Base-by-base conservation (phyloP, 2,329 filamentous ascomycete genomes). In the Monosporascus sp. region DNA sequence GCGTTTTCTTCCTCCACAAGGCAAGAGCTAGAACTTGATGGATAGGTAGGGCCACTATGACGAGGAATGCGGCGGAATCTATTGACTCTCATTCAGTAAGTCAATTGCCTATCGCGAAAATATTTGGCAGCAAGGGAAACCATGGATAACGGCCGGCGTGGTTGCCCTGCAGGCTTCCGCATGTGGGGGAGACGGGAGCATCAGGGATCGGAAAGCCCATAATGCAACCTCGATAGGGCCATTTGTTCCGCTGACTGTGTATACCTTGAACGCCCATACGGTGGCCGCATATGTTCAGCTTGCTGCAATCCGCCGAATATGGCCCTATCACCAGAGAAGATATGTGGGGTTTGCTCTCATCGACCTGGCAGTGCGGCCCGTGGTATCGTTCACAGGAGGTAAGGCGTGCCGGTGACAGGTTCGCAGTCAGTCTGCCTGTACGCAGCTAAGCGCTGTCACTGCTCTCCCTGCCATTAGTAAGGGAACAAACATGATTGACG, bases 141-240 rank as follows among this genome's bases (percentile, higher is more conserved):
- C 54, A 57, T 34, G 53, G 56, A 57, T n/a, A 55, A 34, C 11
- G 5, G 11, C 5, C 31, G 11, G 31, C 31, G 11, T 34, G 31
- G 11, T 34, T 11, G 11, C 11, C 31, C 14, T 34, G 31, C 11
- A 34, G 31, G 27, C 9, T 31, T 31, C 9, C 27, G 27, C 27
- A 31, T 31, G 9, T 2, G 27, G 27, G 3, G 31, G 31, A 6
- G 11, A 34, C 5, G 11, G 31, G 31, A 34, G 9, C 31, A 5
- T 5, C 11, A 31, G 31, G 31, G 31, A 34, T 11, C 4, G 4
- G 31, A 39, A 39, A 39, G 22, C 18, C 3, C 39, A 18, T 20
- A 42, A 24, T 24, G 39, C 39, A 24, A 42, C 39, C 39, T 24
- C 39, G 18, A 24, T 42, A 20, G 39, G 39, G 11, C n/a, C 18